Base-by-base conservation (phyloP, 106 monocot species). In the Dendrobium huoshanense region DNA sequence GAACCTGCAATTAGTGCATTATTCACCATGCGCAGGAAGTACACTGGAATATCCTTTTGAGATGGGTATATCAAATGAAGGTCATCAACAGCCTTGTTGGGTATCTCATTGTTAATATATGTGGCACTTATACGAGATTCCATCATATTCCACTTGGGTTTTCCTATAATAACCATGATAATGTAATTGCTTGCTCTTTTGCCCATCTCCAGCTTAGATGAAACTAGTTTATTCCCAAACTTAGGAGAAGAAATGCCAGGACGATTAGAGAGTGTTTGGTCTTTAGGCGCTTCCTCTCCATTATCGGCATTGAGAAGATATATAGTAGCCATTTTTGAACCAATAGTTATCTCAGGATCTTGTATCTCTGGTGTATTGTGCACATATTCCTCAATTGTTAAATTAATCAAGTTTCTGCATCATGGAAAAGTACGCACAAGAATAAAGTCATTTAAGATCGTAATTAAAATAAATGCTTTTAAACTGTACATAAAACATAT, bases 381-480 rank as follows among this genome's bases (percentile, higher is more conserved):
- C 5, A 94, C 87, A 86, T 82, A 88, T 56, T 98, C 97, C 79
- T 98, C 89, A 22, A 88, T 40, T 68, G 90, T 92, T 74, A 75
- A 79, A 27, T 84, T n/a, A n/a, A n/a, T n/a, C 79, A 79, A 92
- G 85, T 79, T 77, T 85, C 97, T 98, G 84, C 5, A 58, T 3
- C 80, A 68, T 37, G 17, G 67, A 41, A 82, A 19, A 77, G 58
- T 49, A 73, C 48, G 19, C 11, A 44, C 24, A 83, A 85, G 10
- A 43, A 20, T 8, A 54, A 18, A 37, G 20, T 20, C 43, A 42
- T 47, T 31, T 47, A 31, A 73, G 59, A 18, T 0, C 56, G 59
- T 37, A 31, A 33, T 43, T 25, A 73, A 77, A 80, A 65, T 7
- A 73, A 33, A 75, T 73, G 64, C 61, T 48, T 33, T 10, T 72